Evolutionary conservation across 2,329 filamentous ascomycete genomes (phyloP), one percentile per base, ranked within the genome.

Genomic region (Sclerotinia borealis): DNA sequence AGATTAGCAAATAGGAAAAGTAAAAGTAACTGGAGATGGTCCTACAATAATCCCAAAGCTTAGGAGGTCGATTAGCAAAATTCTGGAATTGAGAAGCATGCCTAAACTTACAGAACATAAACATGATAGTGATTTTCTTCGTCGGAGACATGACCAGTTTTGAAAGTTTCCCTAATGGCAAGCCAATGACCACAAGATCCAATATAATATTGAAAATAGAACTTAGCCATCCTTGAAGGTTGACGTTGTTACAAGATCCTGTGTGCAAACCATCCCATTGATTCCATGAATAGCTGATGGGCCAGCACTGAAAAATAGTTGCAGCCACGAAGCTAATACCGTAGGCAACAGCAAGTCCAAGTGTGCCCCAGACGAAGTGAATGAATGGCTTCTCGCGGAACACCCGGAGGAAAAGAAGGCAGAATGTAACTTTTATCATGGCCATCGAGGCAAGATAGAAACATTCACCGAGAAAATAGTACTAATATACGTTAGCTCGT

Each of bases 391-490:
- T 47, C 0, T 73, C 68, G 0, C 80, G 79, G 65, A 85, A 85
- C 61, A 85, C 80, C 61, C 80, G 78, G 10, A 82, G 72, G 67
- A 83, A 85, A 70, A 85, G 83, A 68, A 80, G 76, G 1, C 85
- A 72, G 34, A 85, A 75, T 1, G 81, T 78, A 4, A 82, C 71
- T 67, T 84, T 83, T 11, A 47, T 64, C 15, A 63, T 63, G 10
- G 55, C 54, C 31, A 65, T 47, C 10, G 55, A 39, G 6, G 43
- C 48, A 17, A 65, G 64, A 59, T 65, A 65, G 37, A 63, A 55
- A 22, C 52, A 60, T 63, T 65, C 61, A 10, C 37, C 64, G 7
- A 63, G 55, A 41, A 56, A 47, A 47, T 61, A 65, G n/a, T 51
- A 51, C 59, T 61, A n/a, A 22, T 9, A n/a, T 3, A 25, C 11